Evolutionary conservation across 2,329 filamentous ascomycete genomes (phyloP), one percentile per base, ranked within the genome.

Genomic region (Davidsoniella australis): DNA sequence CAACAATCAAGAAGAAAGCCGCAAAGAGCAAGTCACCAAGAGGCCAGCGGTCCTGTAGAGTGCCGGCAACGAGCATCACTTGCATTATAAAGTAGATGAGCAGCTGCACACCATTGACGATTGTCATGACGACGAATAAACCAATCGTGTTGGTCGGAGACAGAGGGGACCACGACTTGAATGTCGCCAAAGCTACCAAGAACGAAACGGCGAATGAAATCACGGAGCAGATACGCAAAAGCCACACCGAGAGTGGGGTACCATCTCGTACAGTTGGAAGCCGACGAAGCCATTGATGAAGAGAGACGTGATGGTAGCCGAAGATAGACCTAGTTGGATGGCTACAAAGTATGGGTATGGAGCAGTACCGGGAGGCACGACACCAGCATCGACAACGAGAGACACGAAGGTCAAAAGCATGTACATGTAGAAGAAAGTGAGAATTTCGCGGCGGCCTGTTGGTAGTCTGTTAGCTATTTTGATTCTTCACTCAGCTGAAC

Each of bases 241-340:
- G 78, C 91, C 91, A 98, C 41, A 98, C 80, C 0, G 88, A 95
- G 39, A 96, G 69, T 2, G 82, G 81, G 1, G 91, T 98, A 46
- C 91, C 91, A 59, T 98, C 65, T 98, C 91, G 64, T 98, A 98
- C 10, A 98, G 72, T 66, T 96, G 91, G 66, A 98, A 98, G 33
- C 91, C 91, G 48, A 98, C 89, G 60, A 98, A 98, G 41, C 91
- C 91, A 64, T 96, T 96, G 70, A 98, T 88, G 58, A 96, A 69
- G 50, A 98, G 71, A 62, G 83, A 93, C 23, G 86, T 89, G 62
- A 91, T 82, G 24, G 94, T 73, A 1, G 91, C 85, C 36, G 86
- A 94, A 18, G 80, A 71, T 48, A 98, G 70, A 12, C 89, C 91
- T 55, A 81, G 82, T 60, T 98, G 91, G 5, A 82, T 76, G 9